Percentiles rank a stretch among this genome's conserved stretches.
Conservation (phyloP, 306 rosid species). For the Lupinus albus region DNA sequence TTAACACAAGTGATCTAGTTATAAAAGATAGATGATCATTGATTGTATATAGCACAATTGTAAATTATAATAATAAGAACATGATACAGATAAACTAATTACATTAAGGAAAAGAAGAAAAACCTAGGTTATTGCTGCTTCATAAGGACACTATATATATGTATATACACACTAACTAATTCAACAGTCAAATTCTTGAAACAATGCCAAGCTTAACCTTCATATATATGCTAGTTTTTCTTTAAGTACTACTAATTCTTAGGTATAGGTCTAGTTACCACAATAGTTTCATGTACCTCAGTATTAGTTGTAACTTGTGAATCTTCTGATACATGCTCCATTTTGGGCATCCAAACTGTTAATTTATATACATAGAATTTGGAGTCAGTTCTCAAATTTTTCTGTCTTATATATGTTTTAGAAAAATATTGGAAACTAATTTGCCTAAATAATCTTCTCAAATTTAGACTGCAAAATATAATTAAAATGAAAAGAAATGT, state of each 20-base stretch:
- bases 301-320: constrained; percentile 24
- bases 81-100: neutral
- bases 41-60: neutral
- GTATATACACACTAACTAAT: neutral
- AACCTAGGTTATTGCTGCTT: constrained; percentile 27
- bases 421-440: neutral
- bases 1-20: neutral
- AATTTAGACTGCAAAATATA: constrained; percentile 23
- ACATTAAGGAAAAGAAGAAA: constrained; percentile 24
- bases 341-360: constrained; percentile 25
- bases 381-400: constrained; percentile 9
- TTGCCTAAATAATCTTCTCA: neutral
- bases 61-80: constrained; percentile 13
- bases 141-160: constrained; percentile 19
- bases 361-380: constrained; percentile 17
- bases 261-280: constrained; percentile 7
- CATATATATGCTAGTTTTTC: neutral
- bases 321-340: constrained; percentile 25
- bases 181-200: constrained; percentile 29
- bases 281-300: constrained; percentile 35
- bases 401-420: neutral
- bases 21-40: neutral
- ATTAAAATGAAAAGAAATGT: constrained; percentile 15
- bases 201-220: constrained; percentile 22
- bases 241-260: neutral